Conservation (phyloP, 352 stramenopile genomes). For the Globisporangium cederbergense region DNA sequence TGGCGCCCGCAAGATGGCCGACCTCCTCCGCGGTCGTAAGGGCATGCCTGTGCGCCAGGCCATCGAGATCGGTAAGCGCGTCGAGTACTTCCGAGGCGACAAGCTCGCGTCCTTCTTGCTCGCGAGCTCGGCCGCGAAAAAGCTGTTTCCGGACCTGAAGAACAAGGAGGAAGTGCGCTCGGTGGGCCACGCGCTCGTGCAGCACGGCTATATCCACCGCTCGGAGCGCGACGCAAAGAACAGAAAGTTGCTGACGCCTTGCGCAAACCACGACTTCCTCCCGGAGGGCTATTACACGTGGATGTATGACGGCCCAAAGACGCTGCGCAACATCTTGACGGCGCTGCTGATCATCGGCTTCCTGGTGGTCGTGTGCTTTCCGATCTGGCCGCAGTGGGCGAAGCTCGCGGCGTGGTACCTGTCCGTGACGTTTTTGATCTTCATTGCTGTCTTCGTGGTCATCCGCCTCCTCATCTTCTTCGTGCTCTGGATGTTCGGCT, state of each 20-base stretch:
- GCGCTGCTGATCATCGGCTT: conserved; percentile 96
- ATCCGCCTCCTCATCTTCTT: conserved; percentile 96
- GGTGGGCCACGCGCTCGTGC: conserved; percentile 69
- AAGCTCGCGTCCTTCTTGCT: conserved; percentile 87
- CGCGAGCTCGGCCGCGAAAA: conserved; percentile 68
- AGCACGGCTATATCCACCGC: conserved; percentile 84
- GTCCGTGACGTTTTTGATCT: conserved; percentile 98
- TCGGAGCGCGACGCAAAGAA: conserved; percentile 86
- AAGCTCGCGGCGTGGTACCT: conserved; percentile 99
- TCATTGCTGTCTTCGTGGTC: conserved; percentile 97
- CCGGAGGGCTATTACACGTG: conserved; percentile 98
- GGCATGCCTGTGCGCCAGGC: conserved; percentile 86
- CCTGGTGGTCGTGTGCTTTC: conserved; percentile 97
- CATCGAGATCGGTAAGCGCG: conserved; percentile 89
- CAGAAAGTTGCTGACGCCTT: conserved; percentile 82
- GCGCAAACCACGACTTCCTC: conserved; percentile 89
- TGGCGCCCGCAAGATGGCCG: conserved; percentile 77
- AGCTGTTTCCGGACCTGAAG: conserved; percentile 79
- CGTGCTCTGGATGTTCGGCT: conserved; percentile 93
- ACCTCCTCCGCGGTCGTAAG: conserved; percentile 79
- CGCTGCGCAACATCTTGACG: conserved; percentile 96
- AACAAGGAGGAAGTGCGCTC: conserved; percentile 77
- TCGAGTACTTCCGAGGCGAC: conserved; percentile 91
- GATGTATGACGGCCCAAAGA: conserved; percentile 99
- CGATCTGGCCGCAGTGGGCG: conserved; percentile 98